phyloP scores from a whole-genome alignment of 2,329 filamentous ascomycete species.

The Seiridium cupressi region DNA sequence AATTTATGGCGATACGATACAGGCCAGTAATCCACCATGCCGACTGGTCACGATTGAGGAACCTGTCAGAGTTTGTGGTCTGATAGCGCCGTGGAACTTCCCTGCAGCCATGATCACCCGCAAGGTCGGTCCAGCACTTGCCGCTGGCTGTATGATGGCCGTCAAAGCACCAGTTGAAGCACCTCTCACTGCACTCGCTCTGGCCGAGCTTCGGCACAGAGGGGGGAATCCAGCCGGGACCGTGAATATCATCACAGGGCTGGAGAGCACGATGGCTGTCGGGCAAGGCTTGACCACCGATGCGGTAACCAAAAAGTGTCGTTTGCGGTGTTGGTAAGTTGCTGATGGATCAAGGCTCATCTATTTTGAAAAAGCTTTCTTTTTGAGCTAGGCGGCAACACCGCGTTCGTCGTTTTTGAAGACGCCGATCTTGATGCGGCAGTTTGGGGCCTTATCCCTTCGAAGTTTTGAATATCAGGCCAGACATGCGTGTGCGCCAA shows the following conservation, averaged over 20 bases:
- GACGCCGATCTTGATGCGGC: slow-evolving; percentile 87
- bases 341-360: slow-evolving; percentile 85
- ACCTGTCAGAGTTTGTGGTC: slow-evolving; percentile 77
- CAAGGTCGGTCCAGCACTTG: slow-evolving; percentile 72
- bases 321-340: slow-evolving; percentile 76
- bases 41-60: slow-evolving; percentile 63
- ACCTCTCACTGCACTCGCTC: slow-evolving; percentile 82
- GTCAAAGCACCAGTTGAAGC: slow-evolving; percentile 91
- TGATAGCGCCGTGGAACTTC: slow-evolving; percentile 91
- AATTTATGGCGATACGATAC: no score
- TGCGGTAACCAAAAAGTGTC: slow-evolving; percentile 81
- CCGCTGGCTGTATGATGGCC: slow-evolving; percentile 95
- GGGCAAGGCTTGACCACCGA: slow-evolving; percentile 61
- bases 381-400: slow-evolving; percentile 94
- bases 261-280: slow-evolving; percentile 38
- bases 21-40: no score
- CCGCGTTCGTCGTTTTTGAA: slow-evolving; percentile 95
- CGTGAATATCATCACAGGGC: slow-evolving; percentile 71
- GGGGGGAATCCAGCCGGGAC: slow-evolving; percentile 85
- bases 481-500: slow-evolving; percentile 82
- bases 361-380: slow-evolving; percentile 78
- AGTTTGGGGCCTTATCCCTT: slow-evolving; percentile 76
- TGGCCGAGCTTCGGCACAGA: slow-evolving; percentile 81
- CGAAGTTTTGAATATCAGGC: slow-evolving; percentile 90
- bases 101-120: slow-evolving; percentile 73